Base-by-base conservation (phyloP, 164 flowering plant genomes). In the Berberis thunbergii region DNA sequence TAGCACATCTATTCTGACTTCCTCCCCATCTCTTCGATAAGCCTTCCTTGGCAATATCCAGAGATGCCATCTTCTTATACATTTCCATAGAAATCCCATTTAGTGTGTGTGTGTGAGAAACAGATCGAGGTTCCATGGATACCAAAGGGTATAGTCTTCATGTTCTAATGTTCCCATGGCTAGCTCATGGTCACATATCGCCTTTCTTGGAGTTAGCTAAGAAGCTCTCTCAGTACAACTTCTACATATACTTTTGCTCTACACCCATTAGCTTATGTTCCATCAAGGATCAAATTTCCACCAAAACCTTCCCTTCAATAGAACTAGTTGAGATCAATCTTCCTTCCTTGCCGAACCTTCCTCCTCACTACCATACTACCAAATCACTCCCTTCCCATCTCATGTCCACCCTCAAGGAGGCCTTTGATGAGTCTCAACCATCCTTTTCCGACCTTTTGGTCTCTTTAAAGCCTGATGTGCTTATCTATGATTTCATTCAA, bases 201-300 rank as follows among this genome's bases (percentile, higher is more conserved):
- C 64, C 64, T 7, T 61, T 11, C 64, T 54, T 76, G 54, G 79
- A 76, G 73, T 71, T 78, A 43, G 80, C 83, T 56, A 75, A 80
- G 64, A 69, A 54, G 39, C 81, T 83, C 10, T 6, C 69, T 0
- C 43, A 43, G 3, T 64, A 59, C 7, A 61, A 68, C 60, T 61
- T 71, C 67, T 49, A 13, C 49, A 56, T 77, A 4, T 76, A 71
- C 64, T 62, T 84, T 1, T 82, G 84, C 61, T 80, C 86, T 1
- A 75, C 82, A 2, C 78, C 77, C 1, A 44, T 68, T 2, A 84
- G 77, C 61, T 69, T 82, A 45, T 39, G 58, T 10, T 65, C 79
- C 72, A 67, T 82, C 56, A 67, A 46, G 64, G 41, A 64, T 3
- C 68, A 70, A 6, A 45, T 79, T 2, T 8, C 48, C 3, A 5